A percentile compares a stretch with the other conserved stretches of the same genome.
These are phyloP conservation scores for Allium sativum DNA, from an alignment of 106 monocot species.

Conservation along the genomic window DNA sequence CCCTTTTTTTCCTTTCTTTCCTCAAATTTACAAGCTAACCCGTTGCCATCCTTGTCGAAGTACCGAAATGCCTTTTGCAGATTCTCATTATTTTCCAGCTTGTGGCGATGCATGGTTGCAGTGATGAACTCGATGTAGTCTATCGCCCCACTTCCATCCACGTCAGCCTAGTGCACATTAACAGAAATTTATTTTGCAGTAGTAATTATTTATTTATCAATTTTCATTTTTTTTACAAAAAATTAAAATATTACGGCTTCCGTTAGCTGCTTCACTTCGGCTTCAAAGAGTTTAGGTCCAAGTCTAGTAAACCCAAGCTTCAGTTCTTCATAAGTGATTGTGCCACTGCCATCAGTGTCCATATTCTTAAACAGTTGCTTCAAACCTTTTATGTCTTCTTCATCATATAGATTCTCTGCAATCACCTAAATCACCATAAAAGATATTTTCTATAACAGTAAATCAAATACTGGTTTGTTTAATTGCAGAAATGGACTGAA, in stretches of 20 bases:
- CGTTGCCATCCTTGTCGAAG: conserved; percentile 65
- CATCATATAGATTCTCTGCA: conserved; percentile 64
- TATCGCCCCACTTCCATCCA: conserved; percentile 61
- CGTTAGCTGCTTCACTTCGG: conserved; percentile 67
- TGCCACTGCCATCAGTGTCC: conserved; percentile 60
- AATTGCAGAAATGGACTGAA: too few relatives aligned
- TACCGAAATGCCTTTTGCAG: conserved; percentile 56
- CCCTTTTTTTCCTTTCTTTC: background rate
- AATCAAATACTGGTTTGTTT: too few relatives aligned
- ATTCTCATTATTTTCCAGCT: conserved; percentile 61
- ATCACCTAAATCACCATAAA: conserved; percentile 38
- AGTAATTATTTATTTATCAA: background rate
- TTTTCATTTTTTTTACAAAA: background rate
- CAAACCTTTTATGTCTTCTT: conserved; percentile 70
- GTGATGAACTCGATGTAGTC: conserved; percentile 83
- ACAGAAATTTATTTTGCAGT: background rate
- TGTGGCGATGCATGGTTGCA: conserved; percentile 82
- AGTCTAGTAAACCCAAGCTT: conserved; percentile 44
- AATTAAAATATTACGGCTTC: conserved; percentile 43
- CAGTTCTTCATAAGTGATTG: conserved; percentile 74
- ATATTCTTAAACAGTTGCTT: conserved; percentile 80
- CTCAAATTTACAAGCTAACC: conserved; percentile 27
- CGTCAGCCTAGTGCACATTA: conserved; percentile 45
- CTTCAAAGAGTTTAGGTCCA: conserved; percentile 58
- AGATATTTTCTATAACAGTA: background rate